Evolutionary conservation across 116 monocot species (phyloP).

Genomic region (Zostera marina): DNA sequence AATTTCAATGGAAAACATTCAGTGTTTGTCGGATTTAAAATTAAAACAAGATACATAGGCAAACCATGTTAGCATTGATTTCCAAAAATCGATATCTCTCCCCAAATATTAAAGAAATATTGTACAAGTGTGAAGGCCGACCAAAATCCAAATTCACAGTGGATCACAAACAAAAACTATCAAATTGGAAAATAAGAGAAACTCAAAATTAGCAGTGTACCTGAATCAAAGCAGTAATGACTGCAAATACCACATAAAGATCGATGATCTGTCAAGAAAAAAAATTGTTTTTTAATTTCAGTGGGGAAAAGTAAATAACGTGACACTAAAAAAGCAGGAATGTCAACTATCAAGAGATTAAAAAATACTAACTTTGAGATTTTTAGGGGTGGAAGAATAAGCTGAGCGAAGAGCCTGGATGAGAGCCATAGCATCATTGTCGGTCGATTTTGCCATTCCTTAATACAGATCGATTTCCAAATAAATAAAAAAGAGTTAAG

Average conservation of each 20-base stretch:
- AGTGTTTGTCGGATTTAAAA: too few relatives aligned
- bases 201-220: neutral
- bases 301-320: neutral
- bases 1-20: too few relatives aligned
- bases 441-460: conserved; percentile 13
- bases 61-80: too few relatives aligned
- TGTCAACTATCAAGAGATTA: neutral
- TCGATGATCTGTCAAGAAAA: conserved; percentile 5
- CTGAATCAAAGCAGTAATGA: conserved; percentile 8
- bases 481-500: too few relatives aligned
- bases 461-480: neutral
- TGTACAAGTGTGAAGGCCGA: too few relatives aligned
- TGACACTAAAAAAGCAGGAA: neutral
- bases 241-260: conserved; percentile 9
- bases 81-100: too few relatives aligned
- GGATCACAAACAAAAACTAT: too few relatives aligned
- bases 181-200: too few relatives aligned
- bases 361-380: conserved; percentile 44
- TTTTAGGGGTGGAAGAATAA: conserved; percentile 59
- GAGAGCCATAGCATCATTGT: conserved; percentile 45
- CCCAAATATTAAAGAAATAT: too few relatives aligned
- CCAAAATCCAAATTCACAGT: too few relatives aligned
- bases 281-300: neutral
- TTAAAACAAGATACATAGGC: too few relatives aligned
- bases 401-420: conserved; percentile 56